These are phyloP conservation scores for Salix suchowensis DNA, from an alignment of 345 rosid genomes.

Conservation along the genomic window DNA sequence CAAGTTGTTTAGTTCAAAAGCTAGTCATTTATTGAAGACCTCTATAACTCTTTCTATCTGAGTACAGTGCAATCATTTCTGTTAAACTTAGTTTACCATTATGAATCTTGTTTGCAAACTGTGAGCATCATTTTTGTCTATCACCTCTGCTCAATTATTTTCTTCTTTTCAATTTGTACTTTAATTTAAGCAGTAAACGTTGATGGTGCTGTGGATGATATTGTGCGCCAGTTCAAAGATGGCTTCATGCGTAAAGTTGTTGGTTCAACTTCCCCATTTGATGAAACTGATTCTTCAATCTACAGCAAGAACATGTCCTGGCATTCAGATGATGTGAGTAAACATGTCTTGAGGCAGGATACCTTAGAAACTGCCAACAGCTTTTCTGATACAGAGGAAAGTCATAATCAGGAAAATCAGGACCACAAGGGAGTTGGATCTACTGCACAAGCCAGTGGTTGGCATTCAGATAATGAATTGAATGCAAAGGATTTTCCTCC, in stretches of 20 bases:
- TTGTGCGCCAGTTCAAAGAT: conserved; percentile 84
- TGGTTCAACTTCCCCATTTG: conserved; percentile 43
- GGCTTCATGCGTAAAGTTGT: conserved; percentile 81
- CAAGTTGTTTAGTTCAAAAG: not conserved
- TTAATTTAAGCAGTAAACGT: conserved; percentile 67
- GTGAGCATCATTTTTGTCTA: not conserved
- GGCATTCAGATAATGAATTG: conserved; percentile 84
- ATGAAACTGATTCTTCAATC: conserved; percentile 33
- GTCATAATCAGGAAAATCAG: conserved; percentile 40
- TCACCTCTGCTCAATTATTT: not conserved
- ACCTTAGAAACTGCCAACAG: conserved; percentile 52
- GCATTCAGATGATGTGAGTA: conserved; percentile 55
- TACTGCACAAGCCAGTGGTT: conserved; percentile 43
- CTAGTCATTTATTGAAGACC: not conserved
- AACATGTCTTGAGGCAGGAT: conserved; percentile 36
- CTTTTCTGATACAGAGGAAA: conserved; percentile 66
- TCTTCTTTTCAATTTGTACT: not conserved
- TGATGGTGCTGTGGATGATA: conserved; percentile 96
- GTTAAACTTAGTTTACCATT: not conserved
- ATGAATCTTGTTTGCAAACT: not conserved
- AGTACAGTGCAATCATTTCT: not conserved
- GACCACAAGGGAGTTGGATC: conserved; percentile 45
- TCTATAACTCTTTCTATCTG: not conserved
- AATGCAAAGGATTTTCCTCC: conserved; percentile 52
- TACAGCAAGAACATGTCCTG: conserved; percentile 48